Conservation (phyloP, 2,329 filamentous ascomycete species). For the Sarocladium brachiariae region DNA sequence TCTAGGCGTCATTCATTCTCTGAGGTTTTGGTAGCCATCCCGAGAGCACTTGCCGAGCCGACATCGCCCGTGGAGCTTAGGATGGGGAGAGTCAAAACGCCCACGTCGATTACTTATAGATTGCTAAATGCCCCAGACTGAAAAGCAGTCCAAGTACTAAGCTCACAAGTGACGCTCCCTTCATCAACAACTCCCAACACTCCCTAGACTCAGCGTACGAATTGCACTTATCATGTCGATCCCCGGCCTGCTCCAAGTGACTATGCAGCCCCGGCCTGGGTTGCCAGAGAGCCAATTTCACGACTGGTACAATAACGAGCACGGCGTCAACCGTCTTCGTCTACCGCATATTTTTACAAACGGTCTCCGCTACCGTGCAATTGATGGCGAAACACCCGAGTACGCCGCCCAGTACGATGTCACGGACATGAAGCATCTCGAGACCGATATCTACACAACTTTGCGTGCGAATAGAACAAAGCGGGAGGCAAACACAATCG, state of each 20-base stretch:
- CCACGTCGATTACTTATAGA: background rate
- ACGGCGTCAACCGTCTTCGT: slow-evolving; percentile 73
- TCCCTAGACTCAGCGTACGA: too few relatives aligned
- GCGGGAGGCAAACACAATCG: slow-evolving; percentile 48
- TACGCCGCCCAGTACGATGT: slow-evolving; percentile 82
- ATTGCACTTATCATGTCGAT: slow-evolving; percentile 25
- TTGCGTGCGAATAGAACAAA: slow-evolving; percentile 52
- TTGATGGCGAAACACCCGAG: slow-evolving; percentile 54
- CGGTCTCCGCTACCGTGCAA: slow-evolving; percentile 71
- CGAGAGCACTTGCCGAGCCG: slow-evolving; percentile 6
- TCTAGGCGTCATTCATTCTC: background rate
- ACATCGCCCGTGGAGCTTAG: slow-evolving; percentile 2
- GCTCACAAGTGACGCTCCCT: too few relatives aligned
- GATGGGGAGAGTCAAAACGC: background rate
- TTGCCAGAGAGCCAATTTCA: slow-evolving; percentile 67
- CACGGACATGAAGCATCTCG: slow-evolving; percentile 63
- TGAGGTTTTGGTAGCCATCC: background rate
- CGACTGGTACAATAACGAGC: slow-evolving; percentile 93
- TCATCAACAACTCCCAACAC: background rate
- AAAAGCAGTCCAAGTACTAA: too few relatives aligned
- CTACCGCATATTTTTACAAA: slow-evolving; percentile 67
- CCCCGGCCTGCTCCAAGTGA: slow-evolving; percentile 74
- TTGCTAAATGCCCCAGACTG: background rate
- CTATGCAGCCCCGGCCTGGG: slow-evolving; percentile 69
- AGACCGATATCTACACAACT: slow-evolving; percentile 61